Base-by-base conservation (phyloP, 768 basidiomycete species). In the Rhodocollybia butyracea region DNA sequence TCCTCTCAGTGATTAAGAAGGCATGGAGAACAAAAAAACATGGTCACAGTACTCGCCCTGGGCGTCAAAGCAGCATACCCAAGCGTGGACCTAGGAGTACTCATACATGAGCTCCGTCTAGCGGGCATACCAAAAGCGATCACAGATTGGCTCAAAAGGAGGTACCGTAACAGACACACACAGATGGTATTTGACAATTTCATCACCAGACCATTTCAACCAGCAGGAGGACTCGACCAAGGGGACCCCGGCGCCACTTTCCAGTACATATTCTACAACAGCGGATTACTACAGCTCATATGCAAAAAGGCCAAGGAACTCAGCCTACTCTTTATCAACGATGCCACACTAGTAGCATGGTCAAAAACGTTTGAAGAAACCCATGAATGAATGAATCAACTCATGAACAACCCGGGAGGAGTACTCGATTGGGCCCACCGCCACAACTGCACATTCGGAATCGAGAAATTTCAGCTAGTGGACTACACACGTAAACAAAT, bases 31-130 rank as follows among this genome's bases (percentile, higher is more conserved):
- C n/a, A 51, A 27, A 50, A 57, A 0, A 51, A 65, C 34, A 67
- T 66, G 0, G 69, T 60, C 2, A 59, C 63, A 1, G 59, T 54
- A 0, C 60, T 73, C 1, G 68, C 66, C 52, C 59, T 71, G 2
- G 70, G 72, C 41, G 62, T 70, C 2, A 56, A 69, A 58, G 64
- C 60, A 0, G 65, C 65, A 0, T 72, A 64, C 47, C 66, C 70
- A 1, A 71, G 60, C 41, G 58, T 57, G 11, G 60, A 56, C 7
- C 45, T 58, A 0, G 55, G 60, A 2, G 34, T 36, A 8, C 58
- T 71, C 5, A 1, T 61, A 2, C 59, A 68, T 47, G 61, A 71
- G 46, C 60, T 70, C 56, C 4, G 62, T 34, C 54, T 51, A 19
- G 19, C 36, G 11, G 45, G 65, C 0, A 50, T 70, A 1, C 71